Evolutionary conservation across 257 asterid genomes (phyloP).

Genomic region (Nicotiana undulata): DNA sequence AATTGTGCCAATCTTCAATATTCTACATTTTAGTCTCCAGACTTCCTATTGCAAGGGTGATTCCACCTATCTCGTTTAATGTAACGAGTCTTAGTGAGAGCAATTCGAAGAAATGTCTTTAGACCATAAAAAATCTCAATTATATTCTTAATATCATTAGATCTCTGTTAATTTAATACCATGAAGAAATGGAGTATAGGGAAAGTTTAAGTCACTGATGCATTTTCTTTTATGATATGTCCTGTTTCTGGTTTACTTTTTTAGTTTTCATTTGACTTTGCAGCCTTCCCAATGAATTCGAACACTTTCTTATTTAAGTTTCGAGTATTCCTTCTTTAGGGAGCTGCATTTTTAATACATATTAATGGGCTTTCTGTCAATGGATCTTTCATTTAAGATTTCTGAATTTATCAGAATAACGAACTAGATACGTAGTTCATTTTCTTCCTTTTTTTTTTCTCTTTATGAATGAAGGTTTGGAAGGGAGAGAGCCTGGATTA

Average conservation of each 20-base stretch:
- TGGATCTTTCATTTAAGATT: not conserved
- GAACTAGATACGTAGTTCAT: not conserved
- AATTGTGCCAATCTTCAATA: not conserved
- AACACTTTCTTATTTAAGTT: not conserved
- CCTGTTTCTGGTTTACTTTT: not conserved
- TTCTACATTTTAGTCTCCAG: not conserved
- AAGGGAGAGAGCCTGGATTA: conserved; percentile 75
- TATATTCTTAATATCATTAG: conserved; percentile 2
- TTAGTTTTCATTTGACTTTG: not conserved
- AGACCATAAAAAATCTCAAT: not conserved
- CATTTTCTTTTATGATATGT: not conserved
- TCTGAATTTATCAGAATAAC: not conserved
- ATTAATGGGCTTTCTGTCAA: not conserved
- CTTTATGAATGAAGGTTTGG: not conserved
- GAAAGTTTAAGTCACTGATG: not conserved
- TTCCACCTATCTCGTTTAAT: not conserved
- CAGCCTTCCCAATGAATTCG: not conserved
- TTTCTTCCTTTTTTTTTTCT: not conserved
- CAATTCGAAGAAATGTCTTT: not conserved
- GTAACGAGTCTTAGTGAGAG: not conserved
- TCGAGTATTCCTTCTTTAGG: not conserved
- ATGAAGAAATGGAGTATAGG: not conserved
- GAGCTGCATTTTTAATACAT: not conserved
- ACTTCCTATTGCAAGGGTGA: not conserved
- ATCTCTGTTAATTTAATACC: not conserved